Percentiles rank a stretch among this genome's conserved stretches.
Conservation (phyloP, 1,284 basidiomycete species). For the Spongiforma sp. region DNA sequence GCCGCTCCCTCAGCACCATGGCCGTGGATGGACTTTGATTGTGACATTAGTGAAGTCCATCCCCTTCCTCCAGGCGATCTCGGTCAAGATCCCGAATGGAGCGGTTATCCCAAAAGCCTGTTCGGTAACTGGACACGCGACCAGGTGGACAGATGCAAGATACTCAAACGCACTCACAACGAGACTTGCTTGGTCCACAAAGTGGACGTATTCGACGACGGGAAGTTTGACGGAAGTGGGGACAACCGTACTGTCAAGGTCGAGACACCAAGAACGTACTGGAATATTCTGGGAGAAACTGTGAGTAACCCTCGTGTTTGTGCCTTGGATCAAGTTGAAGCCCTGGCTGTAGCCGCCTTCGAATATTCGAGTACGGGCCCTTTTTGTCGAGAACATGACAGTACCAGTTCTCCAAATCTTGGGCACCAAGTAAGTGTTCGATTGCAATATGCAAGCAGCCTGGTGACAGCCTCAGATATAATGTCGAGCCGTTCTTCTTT, state of each 20-base stretch:
- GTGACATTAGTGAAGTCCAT: constrained; percentile 31
- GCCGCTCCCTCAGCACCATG: constrained; percentile 42
- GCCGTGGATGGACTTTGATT: constrained; percentile 44
- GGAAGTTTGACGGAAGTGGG: constrained; percentile 27
- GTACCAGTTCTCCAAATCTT: constrained; percentile 57
- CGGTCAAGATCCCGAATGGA: constrained; percentile 26
- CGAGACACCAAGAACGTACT: constrained; percentile 20
- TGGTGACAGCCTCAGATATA: constrained; percentile 22
- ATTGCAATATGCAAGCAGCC: not conserved
- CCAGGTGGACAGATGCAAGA: constrained; percentile 49
- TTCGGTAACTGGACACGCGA: constrained; percentile 57
- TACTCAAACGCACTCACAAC: constrained; percentile 30
- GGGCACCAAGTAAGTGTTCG: constrained; percentile 47
- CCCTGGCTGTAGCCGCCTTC: constrained; percentile 28
- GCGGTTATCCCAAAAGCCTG: constrained; percentile 50
- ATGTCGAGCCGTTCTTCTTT: constrained; percentile 64
- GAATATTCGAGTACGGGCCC: constrained; percentile 47
- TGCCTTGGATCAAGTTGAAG: constrained; percentile 6
- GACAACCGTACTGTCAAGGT: constrained; percentile 13
- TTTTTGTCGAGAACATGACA: constrained; percentile 57
- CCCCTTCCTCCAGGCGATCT: constrained; percentile 16
- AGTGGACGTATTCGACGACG: constrained; percentile 47
- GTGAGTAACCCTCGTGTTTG: constrained; percentile 17
- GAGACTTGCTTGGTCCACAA: constrained; percentile 45
- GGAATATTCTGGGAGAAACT: constrained; percentile 13